These are phyloP conservation scores for Ophiocordyceps unilateralis DNA, from an alignment of 2,329 filamentous ascomycete species.

Conservation along the genomic window DNA sequence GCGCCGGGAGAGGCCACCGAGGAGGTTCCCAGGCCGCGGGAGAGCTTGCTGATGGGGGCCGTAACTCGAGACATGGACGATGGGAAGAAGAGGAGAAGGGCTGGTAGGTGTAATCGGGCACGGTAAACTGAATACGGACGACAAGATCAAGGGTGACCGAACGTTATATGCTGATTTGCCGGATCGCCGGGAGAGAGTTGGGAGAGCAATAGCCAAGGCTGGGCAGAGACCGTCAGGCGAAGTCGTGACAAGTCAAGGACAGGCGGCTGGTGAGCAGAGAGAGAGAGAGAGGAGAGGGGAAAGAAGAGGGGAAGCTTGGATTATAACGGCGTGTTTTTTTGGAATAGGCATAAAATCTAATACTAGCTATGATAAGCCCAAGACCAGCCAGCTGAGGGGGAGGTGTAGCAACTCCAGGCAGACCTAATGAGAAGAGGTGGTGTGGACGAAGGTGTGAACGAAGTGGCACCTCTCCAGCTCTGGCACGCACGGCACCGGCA, in stretches of 20 bases:
- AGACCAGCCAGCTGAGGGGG: background rate
- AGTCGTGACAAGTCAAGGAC: too few species aligned
- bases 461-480: background rate
- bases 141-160: too few species aligned
- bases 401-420: too few species aligned
- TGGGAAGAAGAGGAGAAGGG: background rate
- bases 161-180: too few species aligned
- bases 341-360: background rate
- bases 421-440: background rate
- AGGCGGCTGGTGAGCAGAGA: background rate
- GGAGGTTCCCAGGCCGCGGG: slow-evolving; percentile 27
- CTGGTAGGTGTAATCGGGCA: background rate
- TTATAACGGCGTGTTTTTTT: background rate
- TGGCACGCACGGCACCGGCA: too few species aligned
- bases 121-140: too few species aligned
- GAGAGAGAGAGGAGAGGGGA: background rate
- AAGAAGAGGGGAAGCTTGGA: background rate
- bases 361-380: background rate
- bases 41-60: slow-evolving; percentile 29
- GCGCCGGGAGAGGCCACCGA: slow-evolving; percentile 14
- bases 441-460: background rate
- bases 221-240: background rate
- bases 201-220: background rate
- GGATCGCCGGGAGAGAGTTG: background rate
- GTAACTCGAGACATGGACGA: slow-evolving; percentile 30